A percentile compares a stretch with the other conserved stretches of the same genome.
Conservation (phyloP, 331 rosid genomes). For the Prunus yedoensis region DNA sequence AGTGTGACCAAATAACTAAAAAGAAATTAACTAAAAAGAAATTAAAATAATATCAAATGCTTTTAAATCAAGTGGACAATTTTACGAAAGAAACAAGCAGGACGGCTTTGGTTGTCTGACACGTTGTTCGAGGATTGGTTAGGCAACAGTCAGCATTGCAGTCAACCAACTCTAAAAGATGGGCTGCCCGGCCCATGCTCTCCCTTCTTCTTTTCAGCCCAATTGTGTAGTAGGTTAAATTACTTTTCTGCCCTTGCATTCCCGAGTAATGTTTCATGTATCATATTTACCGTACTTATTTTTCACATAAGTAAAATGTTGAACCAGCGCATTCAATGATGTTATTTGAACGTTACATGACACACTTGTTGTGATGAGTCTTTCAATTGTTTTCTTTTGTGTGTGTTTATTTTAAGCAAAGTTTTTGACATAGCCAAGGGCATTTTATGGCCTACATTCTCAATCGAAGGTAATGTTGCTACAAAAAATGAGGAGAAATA, state of each 20-base stretch:
- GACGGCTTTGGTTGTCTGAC: conserved; percentile 27
- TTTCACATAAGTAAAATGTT: too few species aligned
- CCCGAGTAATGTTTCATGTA: not conserved
- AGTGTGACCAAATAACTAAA: not conserved
- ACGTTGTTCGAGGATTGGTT: conserved; percentile 25
- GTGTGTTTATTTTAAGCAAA: too few species aligned
- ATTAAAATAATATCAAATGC: not conserved
- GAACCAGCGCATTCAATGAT: not conserved
- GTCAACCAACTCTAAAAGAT: not conserved
- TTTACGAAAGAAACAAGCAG: conserved; percentile 18
- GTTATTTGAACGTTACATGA: not conserved
- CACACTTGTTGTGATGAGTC: not conserved
- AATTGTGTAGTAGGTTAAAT: not conserved
- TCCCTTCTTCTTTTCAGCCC: not conserved
- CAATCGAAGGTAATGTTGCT: not conserved
- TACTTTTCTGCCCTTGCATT: not conserved
- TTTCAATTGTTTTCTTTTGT: too few species aligned
- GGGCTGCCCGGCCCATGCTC: not conserved
- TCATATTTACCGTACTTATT: too few species aligned
- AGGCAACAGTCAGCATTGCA: not conserved
- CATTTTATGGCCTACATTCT: not conserved
- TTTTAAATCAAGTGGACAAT: conserved; percentile 3
- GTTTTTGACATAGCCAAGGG: not conserved
- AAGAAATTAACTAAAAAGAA: not conserved
- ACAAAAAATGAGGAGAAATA: not conserved